phyloP scores from a whole-genome alignment of 2,329 filamentous ascomycete genomes.

The Fusarium paranaense region DNA sequence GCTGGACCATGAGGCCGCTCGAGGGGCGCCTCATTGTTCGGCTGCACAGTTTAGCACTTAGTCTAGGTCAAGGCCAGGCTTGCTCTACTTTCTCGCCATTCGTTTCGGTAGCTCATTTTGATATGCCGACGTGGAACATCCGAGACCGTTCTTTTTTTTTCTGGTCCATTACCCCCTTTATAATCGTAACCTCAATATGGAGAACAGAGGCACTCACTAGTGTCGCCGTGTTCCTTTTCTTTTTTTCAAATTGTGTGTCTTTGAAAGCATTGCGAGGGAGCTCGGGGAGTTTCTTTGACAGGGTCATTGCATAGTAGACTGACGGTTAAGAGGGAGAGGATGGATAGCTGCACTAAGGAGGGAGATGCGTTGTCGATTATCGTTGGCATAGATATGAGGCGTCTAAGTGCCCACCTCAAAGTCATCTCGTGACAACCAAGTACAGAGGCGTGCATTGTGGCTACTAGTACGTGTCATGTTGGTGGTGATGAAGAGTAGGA shows the following conservation, averaged over 20 bases:
- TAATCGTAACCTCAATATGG: conserved; percentile 14
- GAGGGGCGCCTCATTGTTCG: conserved; percentile 9
- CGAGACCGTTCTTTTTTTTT: conserved; percentile 9
- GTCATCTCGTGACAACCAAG: conserved; percentile 9
- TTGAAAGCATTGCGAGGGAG: conserved; percentile 45
- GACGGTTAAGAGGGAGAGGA: conserved; percentile 16
- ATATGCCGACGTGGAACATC: conserved; percentile 10
- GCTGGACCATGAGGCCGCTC: conserved; percentile 18
- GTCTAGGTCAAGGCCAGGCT: conserved; percentile 1
- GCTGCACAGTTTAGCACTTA: not conserved
- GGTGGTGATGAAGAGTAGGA: not conserved
- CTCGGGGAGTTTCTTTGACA: conserved; percentile 40
- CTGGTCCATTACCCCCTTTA: conserved; percentile 17
- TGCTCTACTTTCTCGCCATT: conserved; percentile 21
- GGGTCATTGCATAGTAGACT: conserved; percentile 39
- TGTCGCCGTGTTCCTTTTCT: conserved; percentile 2
- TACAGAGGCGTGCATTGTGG: conserved; percentile 1
- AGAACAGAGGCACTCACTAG: conserved; percentile 6
- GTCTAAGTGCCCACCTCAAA: not conserved
- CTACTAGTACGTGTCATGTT: not conserved
- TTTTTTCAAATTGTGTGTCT: conserved; percentile 14
- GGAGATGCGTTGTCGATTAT: conserved; percentile 21
- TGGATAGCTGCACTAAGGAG: conserved; percentile 7
- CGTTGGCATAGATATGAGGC: conserved; percentile 23
- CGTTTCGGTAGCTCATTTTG: not conserved